Evolutionary conservation across 2,329 filamentous ascomycete species (phyloP).

Genomic region (Penicillium sp.): DNA sequence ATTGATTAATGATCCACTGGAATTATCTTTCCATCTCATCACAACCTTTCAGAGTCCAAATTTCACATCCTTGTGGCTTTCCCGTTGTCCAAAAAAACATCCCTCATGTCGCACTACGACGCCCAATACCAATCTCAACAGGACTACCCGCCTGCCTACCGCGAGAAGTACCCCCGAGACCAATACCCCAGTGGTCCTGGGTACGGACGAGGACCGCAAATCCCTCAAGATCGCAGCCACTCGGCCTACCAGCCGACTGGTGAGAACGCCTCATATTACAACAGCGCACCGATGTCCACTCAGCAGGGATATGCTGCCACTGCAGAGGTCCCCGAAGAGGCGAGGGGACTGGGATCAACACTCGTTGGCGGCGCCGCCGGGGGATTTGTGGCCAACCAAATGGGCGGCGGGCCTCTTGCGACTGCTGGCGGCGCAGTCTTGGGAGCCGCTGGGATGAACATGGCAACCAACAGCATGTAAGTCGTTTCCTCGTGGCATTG

Average conservation of each 20-base stretch:
- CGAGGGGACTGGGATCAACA: constrained; percentile 22
- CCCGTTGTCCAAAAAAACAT: too few species aligned
- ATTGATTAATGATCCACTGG: too few species aligned
- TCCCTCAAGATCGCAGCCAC: too few species aligned
- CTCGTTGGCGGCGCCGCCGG: constrained; percentile 23
- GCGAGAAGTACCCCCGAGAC: constrained; percentile 10
- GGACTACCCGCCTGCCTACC: constrained; percentile 16
- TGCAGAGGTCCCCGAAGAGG: constrained; percentile 18
- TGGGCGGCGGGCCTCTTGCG: constrained; percentile 17
- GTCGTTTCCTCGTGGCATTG: constrained; percentile 4
- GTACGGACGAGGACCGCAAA: too few species aligned
- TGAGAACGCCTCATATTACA: constrained; percentile 35
- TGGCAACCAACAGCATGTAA: constrained; percentile 20
- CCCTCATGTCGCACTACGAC: too few species aligned
- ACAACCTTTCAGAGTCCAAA: too few species aligned
- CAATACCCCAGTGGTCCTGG: constrained; percentile 23
- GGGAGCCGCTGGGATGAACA: constrained; percentile 21
- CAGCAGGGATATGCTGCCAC: constrained; percentile 26
- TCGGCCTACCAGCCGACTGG: too few species aligned
- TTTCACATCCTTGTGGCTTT: too few species aligned
- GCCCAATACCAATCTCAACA: too few species aligned
- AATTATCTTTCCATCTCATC: too few species aligned
- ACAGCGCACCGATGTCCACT: constrained; percentile 15
- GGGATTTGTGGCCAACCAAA: constrained; percentile 20
- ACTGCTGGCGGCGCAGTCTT: constrained; percentile 20